Conservation (phyloP, 305 asterid genomes). For the Plantago coronopus region DNA sequence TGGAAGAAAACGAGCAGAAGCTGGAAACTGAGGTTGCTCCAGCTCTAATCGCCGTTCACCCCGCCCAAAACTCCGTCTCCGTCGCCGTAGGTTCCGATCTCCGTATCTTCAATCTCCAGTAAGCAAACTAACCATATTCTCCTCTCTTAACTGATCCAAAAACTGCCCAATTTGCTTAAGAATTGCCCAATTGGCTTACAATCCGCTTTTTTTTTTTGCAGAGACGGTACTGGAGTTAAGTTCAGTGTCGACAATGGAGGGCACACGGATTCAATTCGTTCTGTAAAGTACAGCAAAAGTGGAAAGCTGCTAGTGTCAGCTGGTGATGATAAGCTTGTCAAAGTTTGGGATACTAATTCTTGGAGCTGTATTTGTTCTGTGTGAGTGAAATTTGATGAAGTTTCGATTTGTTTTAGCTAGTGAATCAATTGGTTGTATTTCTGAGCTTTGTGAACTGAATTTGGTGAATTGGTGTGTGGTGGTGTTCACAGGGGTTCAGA, state of each 20-base stretch:
- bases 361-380: conserved; percentile 71
- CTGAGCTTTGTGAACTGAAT: conserved; percentile 9
- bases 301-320: conserved; percentile 79
- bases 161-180: not conserved
- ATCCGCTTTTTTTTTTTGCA: conserved; percentile 31
- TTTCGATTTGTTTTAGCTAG: not conserved
- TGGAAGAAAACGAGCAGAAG: conserved; percentile 60
- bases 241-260: conserved; percentile 54
- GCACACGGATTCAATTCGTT: conserved; percentile 75
- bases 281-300: conserved; percentile 62
- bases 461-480: conserved; percentile 12
- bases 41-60: conserved; percentile 71
- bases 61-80: conserved; percentile 49
- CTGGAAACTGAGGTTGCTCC: conserved; percentile 77
- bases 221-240: conserved; percentile 47
- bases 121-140: conserved; percentile 17
- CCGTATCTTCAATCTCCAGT: conserved; percentile 72
- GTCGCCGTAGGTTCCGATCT: conserved; percentile 66
- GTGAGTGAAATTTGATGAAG: conserved; percentile 45
- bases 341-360: conserved; percentile 66
- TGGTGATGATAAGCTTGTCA: conserved; percentile 91
- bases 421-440: not conserved
- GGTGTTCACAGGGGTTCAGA: conserved; percentile 61
- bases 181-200: not conserved
- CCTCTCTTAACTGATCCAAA: conserved; percentile 4